A percentile compares a stretch with the other conserved stretches of the same genome.
Evolutionary conservation across 164 flowering plant species (phyloP).

Genomic region (Hamamelis virginiana): DNA sequence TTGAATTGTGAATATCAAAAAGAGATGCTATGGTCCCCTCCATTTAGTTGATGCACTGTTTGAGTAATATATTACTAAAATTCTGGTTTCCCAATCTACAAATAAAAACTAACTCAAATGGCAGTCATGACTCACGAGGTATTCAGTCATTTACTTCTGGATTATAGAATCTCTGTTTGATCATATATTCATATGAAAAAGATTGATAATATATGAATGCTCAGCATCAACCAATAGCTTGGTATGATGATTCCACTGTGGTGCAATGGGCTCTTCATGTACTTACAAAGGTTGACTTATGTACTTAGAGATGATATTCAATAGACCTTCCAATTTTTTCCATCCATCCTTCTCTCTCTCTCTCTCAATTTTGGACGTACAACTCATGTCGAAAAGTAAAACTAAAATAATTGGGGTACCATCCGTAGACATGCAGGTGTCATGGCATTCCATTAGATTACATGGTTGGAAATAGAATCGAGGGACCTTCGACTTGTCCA

Average conservation of each 20-base stretch:
- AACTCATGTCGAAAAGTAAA: neutral
- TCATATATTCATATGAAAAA: too few species aligned
- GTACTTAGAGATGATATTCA: neutral
- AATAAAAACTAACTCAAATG: neutral
- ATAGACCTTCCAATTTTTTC: neutral
- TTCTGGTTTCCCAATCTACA: neutral
- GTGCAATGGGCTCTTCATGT: neutral
- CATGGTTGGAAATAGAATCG: constrained; percentile 16
- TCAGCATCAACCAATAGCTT: neutral
- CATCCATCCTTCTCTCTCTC: too few species aligned
- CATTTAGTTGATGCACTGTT: neutral
- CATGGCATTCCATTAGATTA: constrained; percentile 59
- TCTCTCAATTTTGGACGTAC: too few species aligned
- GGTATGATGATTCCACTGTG: neutral
- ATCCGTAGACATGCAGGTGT: constrained; percentile 68
- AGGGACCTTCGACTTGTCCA: constrained; percentile 42
- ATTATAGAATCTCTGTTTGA: too few species aligned
- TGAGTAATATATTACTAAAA: neutral
- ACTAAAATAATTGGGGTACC: neutral
- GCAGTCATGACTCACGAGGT: neutral
- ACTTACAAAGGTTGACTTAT: neutral
- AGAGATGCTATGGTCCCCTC: neutral
- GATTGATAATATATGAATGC: too few species aligned
- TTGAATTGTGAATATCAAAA: neutral
- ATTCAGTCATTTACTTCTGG: neutral